Conservation (phyloP, 345 rosid species). For the Abelmoschus esculentus region DNA sequence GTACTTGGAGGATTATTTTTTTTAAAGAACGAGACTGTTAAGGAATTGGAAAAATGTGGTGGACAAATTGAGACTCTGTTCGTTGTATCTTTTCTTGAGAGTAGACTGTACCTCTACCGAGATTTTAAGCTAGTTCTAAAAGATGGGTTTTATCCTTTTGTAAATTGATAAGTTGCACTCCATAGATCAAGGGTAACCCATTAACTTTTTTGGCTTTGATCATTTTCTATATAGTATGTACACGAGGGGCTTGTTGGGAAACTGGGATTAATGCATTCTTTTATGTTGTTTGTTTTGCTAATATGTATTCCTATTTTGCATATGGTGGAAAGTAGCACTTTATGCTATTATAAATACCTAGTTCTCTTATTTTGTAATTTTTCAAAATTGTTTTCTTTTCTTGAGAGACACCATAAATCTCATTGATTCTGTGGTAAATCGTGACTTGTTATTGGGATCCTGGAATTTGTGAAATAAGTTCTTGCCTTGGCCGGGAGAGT, state of each 20-base stretch:
- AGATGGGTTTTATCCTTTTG: not conserved
- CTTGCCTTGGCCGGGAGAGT: not conserved
- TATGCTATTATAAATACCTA: not conserved
- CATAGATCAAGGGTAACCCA: not conserved
- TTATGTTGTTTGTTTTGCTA: not conserved
- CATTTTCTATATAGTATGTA: not conserved
- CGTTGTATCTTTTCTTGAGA: not conserved
- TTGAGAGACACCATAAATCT: too few species aligned
- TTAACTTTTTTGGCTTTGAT: not conserved
- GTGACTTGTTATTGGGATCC: not conserved
- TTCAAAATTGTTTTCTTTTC: not conserved
- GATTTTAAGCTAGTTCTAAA: not conserved
- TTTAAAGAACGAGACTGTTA: not conserved
- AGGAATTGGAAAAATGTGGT: not conserved
- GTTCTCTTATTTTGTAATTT: not conserved
- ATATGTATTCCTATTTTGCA: not conserved
- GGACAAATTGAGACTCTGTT: not conserved
- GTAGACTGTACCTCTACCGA: not conserved
- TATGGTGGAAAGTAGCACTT: not conserved
- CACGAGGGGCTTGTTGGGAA: not conserved
- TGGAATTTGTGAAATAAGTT: not conserved
- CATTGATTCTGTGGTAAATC: not conserved
- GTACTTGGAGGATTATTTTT: not conserved
- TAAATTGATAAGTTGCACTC: not conserved
- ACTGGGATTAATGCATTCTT: conserved; percentile 3